Evolutionary conservation across 2,329 filamentous ascomycete genomes (phyloP).

Genomic region (Clarireedia paspali): DNA sequence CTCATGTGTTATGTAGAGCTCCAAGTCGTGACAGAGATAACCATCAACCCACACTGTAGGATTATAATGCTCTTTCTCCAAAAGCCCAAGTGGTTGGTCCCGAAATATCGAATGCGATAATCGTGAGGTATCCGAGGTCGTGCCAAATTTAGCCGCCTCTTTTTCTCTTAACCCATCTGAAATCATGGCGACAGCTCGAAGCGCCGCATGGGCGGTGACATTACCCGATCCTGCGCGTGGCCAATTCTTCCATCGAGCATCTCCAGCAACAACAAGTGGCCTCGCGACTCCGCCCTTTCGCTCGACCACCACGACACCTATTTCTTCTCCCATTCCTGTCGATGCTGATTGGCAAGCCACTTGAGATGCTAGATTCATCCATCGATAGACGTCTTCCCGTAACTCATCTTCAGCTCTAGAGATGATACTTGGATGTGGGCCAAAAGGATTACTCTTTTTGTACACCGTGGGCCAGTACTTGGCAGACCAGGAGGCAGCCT

Average conservation of each 20-base stretch:
- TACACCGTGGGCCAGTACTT: slow-evolving; percentile 82
- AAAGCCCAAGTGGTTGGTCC: slow-evolving; percentile 58
- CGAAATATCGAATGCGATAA: slow-evolving; percentile 46
- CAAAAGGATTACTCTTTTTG: slow-evolving; percentile 79
- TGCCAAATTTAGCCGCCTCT: slow-evolving; percentile 16
- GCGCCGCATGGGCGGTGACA: slow-evolving; percentile 68
- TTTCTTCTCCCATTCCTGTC: slow-evolving; percentile 55
- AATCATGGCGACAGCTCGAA: slow-evolving; percentile 78
- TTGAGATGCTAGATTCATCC: slow-evolving; percentile 59
- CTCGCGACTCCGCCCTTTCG: slow-evolving; percentile 22
- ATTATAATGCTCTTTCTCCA: slow-evolving; percentile 52
- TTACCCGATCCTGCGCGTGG: slow-evolving; percentile 50
- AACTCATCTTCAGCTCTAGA: slow-evolving; percentile 63
- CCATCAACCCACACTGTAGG: slow-evolving; percentile 61
- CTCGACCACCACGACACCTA: slow-evolving; percentile 72
- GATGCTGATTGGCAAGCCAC: slow-evolving; percentile 53
- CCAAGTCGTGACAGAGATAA: slow-evolving; percentile 88
- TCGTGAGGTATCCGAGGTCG: slow-evolving; percentile 28
- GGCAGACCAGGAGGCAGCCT: slow-evolving; percentile 66
- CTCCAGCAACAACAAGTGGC: slow-evolving; percentile 65
- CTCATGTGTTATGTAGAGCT: slow-evolving; percentile 92
- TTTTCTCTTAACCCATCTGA: slow-evolving; percentile 45
- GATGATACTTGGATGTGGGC: slow-evolving; percentile 71
- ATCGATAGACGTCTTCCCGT: slow-evolving; percentile 52
- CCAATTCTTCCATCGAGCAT: slow-evolving; percentile 62